Evolutionary conservation across 2,329 filamentous ascomycete genomes (phyloP), one percentile per base, ranked within the genome.

Genomic region (Fusarium robinianum): DNA sequence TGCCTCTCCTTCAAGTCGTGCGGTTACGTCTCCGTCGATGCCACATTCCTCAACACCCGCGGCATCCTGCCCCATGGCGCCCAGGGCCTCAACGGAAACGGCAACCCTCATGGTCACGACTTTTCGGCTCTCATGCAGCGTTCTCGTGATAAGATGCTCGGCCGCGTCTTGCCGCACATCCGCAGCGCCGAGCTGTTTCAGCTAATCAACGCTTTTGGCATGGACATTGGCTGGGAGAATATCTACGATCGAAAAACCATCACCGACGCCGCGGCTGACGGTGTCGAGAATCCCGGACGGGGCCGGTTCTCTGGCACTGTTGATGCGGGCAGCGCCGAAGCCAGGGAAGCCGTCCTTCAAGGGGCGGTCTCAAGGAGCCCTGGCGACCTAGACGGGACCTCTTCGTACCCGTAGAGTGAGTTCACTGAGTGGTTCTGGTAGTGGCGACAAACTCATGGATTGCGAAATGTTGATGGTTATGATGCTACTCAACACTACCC

Each of bases 1-100:
- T 63, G 57, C 10, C 64, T 85, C 19, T 70, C 72, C 1, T 76
- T 85, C 64, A 75, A 74, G 21, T 84, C 80, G 0, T 85, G 82
- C 58, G 83, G 83, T 36, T 85, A 85, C 55, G 78, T 75, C 22
- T 63, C 66, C 5, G 60, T 84, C 2, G 65, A 69, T 12, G 19
- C 49, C 0, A 40, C 58, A 1, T 60, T 60, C 17, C 63, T 74
- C 31, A 66, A 72, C 41, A 68, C 73, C 8, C 63, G 67, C 35
- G 51, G 50, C 16, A 57, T 73, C 32, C 52, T 72, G 14, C 60
- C 64, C 3, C 26, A 49, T 8, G 47, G 58, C 8, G 51, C 48
- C 3, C 56, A 61, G 18, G 50, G 53, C 11, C 31, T 63, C n/a
- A 40, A 30, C 8, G 55, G 47, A 10, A 62, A 57, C 14, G 49